A percentile compares a stretch with the other conserved stretches of the same genome.
Evolutionary conservation across 1,284 basidiomycete species (phyloP).

Genomic region (Melampsora americana): DNA sequence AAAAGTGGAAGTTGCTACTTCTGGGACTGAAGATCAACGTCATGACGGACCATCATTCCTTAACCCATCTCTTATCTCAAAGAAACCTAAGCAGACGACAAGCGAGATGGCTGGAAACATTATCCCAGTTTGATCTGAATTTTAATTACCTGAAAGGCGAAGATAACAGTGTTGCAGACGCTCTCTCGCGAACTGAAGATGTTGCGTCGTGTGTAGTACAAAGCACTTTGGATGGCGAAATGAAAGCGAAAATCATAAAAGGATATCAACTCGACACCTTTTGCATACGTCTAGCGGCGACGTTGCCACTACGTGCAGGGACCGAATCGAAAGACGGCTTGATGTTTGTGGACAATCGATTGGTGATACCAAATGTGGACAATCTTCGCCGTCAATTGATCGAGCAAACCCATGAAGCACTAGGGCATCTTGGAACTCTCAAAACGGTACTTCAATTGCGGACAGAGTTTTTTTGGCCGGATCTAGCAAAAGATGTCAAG

Average conservation of each 20-base stretch:
- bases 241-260: background rate
- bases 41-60: background rate
- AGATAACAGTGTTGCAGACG: background rate
- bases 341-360: background rate
- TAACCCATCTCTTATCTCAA: background rate
- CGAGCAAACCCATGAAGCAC: background rate
- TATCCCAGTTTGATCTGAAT: background rate
- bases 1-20: conserved; percentile 53
- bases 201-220: no score
- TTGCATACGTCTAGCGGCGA: background rate
- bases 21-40: background rate
- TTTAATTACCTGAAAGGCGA: background rate
- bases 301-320: background rate
- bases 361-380: background rate
- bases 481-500: background rate
- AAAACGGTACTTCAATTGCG: background rate
- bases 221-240: no score
- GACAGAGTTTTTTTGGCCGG: background rate
- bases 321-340: background rate
- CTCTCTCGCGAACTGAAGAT: no score
- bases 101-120: background rate
- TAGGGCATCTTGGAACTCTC: background rate
- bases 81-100: background rate
- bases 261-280: background rate
- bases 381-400: background rate